These are phyloP conservation scores for Albophoma yamanashiensis DNA, from an alignment of 2,329 filamentous ascomycete species.

Conservation along the genomic window DNA sequence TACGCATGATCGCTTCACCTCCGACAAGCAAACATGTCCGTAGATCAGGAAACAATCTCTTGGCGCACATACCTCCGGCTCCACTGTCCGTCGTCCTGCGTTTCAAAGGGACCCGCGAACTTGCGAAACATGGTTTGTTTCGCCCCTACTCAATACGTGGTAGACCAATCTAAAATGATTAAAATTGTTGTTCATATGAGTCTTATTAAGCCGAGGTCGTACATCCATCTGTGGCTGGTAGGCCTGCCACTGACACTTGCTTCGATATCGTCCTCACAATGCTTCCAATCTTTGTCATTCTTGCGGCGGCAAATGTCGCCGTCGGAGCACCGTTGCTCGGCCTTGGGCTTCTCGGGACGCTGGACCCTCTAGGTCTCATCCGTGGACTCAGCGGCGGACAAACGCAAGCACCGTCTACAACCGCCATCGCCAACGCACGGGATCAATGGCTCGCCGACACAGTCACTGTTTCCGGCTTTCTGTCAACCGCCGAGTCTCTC, in stretches of 20 bases:
- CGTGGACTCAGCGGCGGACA: background rate
- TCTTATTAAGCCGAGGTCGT: background rate
- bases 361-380: background rate
- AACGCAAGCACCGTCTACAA: background rate
- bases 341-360: background rate
- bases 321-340: background rate
- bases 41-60: background rate
- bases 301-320: background rate
- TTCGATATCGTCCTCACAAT: background rate
- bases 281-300: background rate
- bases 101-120: background rate
- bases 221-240: background rate
- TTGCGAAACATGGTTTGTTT: background rate
- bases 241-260: background rate
- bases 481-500: conserved; percentile 5
- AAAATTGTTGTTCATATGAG: background rate
- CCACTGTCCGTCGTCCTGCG: background rate
- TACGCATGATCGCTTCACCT: background rate
- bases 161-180: background rate
- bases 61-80: background rate
- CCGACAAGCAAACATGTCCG: background rate
- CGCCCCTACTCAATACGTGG: background rate
- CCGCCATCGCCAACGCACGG: conserved; percentile 1
- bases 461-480: conserved; percentile 5
- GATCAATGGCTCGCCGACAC: conserved; percentile 6